Evolutionary conservation across 352 stramenopile genomes (phyloP).

Genomic region (Bremia lactucae): DNA sequence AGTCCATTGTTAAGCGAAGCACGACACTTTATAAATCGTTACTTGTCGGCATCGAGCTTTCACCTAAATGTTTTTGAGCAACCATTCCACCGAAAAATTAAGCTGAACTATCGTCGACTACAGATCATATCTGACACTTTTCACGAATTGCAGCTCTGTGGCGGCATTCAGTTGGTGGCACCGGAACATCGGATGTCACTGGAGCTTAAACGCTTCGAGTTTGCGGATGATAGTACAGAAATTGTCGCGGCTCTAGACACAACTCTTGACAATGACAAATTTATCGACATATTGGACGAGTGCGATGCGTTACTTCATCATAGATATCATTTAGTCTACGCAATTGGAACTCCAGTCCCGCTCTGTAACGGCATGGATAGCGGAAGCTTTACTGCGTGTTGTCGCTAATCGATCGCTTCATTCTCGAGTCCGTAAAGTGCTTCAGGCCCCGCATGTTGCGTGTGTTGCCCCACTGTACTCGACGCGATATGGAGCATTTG

Average conservation of each 20-base stretch:
- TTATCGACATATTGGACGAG: conserved; percentile 82
- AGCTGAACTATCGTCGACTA: conserved; percentile 19
- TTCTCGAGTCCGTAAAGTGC: conserved; percentile 19
- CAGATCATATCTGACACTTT: conserved; percentile 27
- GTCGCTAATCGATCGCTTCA: conserved; percentile 5
- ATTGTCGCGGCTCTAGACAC: conserved; percentile 15
- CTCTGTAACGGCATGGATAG: conserved; percentile 38
- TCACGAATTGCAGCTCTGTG: conserved; percentile 21
- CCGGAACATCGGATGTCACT: conserved; percentile 84
- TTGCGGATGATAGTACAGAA: not conserved
- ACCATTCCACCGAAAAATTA: conserved; percentile 53
- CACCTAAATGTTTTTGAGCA: conserved; percentile 38
- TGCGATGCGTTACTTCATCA: conserved; percentile 82
- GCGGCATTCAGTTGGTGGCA: conserved; percentile 60
- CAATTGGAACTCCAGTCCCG: conserved; percentile 33
- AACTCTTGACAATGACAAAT: conserved; percentile 37
- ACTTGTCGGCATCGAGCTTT: conserved; percentile 38
- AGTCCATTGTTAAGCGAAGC: conserved; percentile 52
- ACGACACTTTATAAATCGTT: conserved; percentile 49
- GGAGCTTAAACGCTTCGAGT: conserved; percentile 58
- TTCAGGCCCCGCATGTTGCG: conserved; percentile 32
- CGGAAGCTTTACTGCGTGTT: conserved; percentile 33
- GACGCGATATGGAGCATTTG: conserved; percentile 25
- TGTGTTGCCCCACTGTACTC: conserved; percentile 27
- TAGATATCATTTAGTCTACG: conserved; percentile 85